Evolutionary conservation across 768 basidiomycete species (phyloP), one percentile per base, ranked within the genome.

Genomic region (Calocybe gangraenosa): DNA sequence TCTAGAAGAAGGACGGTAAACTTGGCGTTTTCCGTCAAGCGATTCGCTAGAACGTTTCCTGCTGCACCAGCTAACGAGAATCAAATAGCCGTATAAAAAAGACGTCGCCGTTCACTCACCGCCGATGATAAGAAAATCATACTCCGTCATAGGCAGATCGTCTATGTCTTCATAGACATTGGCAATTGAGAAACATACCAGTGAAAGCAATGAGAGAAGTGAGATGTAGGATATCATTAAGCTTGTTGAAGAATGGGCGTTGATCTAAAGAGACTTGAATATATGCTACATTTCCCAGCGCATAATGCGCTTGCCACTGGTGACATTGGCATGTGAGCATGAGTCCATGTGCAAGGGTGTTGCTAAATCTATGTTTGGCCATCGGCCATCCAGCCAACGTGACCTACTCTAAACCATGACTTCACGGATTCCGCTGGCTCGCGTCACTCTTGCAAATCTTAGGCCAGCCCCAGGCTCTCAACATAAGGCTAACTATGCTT

Each of bases 401-500:
- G n/a, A 28, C 11, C 11, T 11, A 28, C 11, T 28, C 25, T 11
- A 5, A 6, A 28, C 6, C 25, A 73, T 74, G 73, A 55, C 68
- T 23, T 62, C 69, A 51, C 61, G 65, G 39, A 47, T 70, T 47
- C 14, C 14, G 30, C 65, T 65, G 23, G 53, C 66, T 22, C 64
- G 77, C 34, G 67, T 80, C 35, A 78, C 77, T 30, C 75, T 92
- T n/a, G 81, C 84, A 39, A 88, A 82, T 61, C 69, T 92, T 40
- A 75, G 70, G 35, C 85, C 89, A n/a, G 78, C 84, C 3, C 71
- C 63, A 6, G 79, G 82, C 15, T 86, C 89, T 7, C 75, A 81
- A 44, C 82, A 87, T 44, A 78, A 77, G 51, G 89, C 86, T 49
- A 49, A 54, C 53, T 7, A 13, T 11, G 10, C 3, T 42, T 14